phyloP scores from a whole-genome alignment of 2,329 filamentous ascomycete genomes.

The Aotearoamyces nothofagi region DNA sequence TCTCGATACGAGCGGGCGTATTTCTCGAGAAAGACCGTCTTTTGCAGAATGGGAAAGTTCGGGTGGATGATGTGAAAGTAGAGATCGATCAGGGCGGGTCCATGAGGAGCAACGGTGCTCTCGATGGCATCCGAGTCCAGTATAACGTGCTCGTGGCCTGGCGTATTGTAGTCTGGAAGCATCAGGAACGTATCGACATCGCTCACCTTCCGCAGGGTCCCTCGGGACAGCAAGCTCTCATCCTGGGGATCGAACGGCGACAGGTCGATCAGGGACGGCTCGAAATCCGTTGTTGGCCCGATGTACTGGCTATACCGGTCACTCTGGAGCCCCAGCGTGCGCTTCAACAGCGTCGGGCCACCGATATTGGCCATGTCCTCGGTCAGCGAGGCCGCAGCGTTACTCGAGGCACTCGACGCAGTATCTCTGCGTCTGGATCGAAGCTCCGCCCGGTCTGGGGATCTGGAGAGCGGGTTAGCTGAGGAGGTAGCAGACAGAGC shows the following conservation, averaged over 20 bases:
- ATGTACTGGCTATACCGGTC: conserved; percentile 75
- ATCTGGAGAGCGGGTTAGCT: conserved; percentile 25
- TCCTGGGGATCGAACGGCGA: conserved; percentile 69
- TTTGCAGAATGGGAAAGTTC: conserved; percentile 70
- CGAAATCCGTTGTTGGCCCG: conserved; percentile 69
- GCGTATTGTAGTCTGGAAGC: conserved; percentile 58
- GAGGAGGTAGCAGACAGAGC: no score
- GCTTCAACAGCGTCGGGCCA: conserved; percentile 48
- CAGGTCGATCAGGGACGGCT: conserved; percentile 68
- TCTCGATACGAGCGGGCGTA: conserved; percentile 58
- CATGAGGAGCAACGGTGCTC: conserved; percentile 59
- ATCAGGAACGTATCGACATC: conserved; percentile 67
- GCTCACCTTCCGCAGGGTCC: conserved; percentile 60
- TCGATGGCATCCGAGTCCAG: conserved; percentile 62
- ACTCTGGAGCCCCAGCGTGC: conserved; percentile 60
- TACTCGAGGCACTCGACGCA: conserved; percentile 44
- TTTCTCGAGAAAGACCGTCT: conserved; percentile 64
- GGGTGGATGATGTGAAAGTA: conserved; percentile 75
- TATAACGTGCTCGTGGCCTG: conserved; percentile 53
- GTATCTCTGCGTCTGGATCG: conserved; percentile 33
- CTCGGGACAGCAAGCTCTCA: conserved; percentile 58
- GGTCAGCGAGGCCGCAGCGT: conserved; percentile 45
- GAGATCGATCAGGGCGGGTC: conserved; percentile 60
- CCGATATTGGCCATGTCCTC: conserved; percentile 60
- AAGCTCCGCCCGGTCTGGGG: conserved; percentile 38